Base-by-base conservation (phyloP, 768 basidiomycete genomes). In the Boletus barrowsii region DNA sequence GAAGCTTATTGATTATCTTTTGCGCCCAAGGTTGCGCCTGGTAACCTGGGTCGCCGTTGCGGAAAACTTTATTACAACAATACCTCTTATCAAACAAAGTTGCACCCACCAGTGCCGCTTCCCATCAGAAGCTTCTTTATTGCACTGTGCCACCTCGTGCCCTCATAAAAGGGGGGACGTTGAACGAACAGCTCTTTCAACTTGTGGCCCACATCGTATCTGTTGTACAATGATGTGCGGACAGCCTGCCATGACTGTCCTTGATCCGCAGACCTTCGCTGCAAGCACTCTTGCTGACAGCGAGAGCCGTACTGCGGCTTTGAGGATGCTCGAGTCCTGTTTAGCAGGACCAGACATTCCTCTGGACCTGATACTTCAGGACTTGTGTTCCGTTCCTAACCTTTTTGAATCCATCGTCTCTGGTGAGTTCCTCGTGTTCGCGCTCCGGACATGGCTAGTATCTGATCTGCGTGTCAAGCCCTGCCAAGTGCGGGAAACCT, bases 391-490 rank as follows among this genome's bases (percentile, higher is more conserved):
- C 4, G 32, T 57, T 6, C 62, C 69, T 0, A 37, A 55, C 13
- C 57, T 71, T 13, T 73, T 72, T 3, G 65, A 68, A 5, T 70
- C 62, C n/a, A 20, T 73, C 2, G 22, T 71, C 3, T 73, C 72
- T 2, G 55, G 70, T 66, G 51, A 48, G 60, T 55, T 18, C 15
- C 8, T 43, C 17, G n/a, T 33, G 46, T 15, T 43, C 8, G 0
- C 20, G 6, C 20, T 11, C 0, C 33, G 10, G n/a, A 4, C 18
- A 10, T 24, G 39, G 9, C 33, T 22, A 5, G 45, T 17, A 13
- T 37, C 54, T 56, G 47, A 60, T 37, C 0, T 4, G 24, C 20
- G 26, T 11, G 4, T 18, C 20, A 44, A 69, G 69, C 49, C 29
- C 51, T 53, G 45, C 52, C 61, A n/a, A 49, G 37, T 14, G 48